Evolutionary conservation across 2,329 filamentous ascomycete species (phyloP), one percentile per base, ranked within the genome.

Genomic region (Pestalotiopsis sp.): DNA sequence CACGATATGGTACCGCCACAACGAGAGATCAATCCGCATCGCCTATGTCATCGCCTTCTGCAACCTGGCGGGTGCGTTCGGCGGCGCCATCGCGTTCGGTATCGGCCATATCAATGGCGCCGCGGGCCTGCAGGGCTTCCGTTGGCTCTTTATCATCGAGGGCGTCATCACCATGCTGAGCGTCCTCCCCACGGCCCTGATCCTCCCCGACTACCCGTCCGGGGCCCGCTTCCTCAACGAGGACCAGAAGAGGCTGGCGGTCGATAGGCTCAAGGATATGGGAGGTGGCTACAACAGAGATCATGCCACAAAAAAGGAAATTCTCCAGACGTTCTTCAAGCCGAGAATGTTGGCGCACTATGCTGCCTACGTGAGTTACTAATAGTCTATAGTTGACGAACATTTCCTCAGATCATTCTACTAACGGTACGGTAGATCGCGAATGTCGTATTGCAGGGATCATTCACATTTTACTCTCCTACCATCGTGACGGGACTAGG

Each of bases 31-130:
- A 0, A 65, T 75, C 17, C 68, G 73, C 63, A 75, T 75, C 31
- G 90, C 90, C 1, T 86, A 91, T 36, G 92, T 92, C 80, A 92
- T 92, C 79, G 90, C 89, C 1, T 90, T 90, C 0, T 90, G 90
- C 1, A 90, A 91, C 0, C 80, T 92, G 0, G 89, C 90, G 0
- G 91, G 91, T 1, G 90, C 86, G 0, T 90, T 91, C 69, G 88
- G 88, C 74, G 88, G 88, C 12, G 80, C 89, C 2, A 82, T 90
- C 4, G 88, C 87, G 0, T 87, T 86, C 11, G 88, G 85, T 2
- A 62, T 62, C 11, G 59, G 59, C 12, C 59, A 62, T 7, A 62
- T 82, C 66, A 78, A 80, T 39, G 77, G 78, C 23, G 73, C 70
- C 11, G 70, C 64, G 36, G 80, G 80, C 1, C 70, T 82, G 6